Evolutionary conservation across 1,284 basidiomycete genomes (phyloP), one percentile per base, ranked within the genome.

Genomic region (Tilletia setariae): DNA sequence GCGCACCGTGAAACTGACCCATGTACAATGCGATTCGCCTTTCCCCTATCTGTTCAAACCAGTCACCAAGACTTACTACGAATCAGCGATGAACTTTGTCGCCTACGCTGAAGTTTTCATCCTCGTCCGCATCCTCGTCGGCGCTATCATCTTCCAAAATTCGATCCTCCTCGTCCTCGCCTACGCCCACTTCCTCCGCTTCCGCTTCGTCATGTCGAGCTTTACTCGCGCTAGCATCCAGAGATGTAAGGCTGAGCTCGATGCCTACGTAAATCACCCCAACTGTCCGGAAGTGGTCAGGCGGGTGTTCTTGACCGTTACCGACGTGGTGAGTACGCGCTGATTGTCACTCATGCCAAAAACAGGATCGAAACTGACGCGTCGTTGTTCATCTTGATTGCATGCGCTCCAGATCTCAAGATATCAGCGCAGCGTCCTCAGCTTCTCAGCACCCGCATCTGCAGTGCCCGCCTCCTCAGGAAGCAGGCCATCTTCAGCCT

Each of bases 31-130:
- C 35, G 35, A 4, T 40, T 40, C n/a, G n/a, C n/a, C 11, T 40
- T 6, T 53, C 21, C 21, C 70, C 66, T 47, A 65, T 21, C 44
- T 69, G 75, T 6, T 23, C 3, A 53, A 19, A 11, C 35, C 11
- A 81, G 81, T 83, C 68, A 82, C 82, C 68, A 73, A 76, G 32
- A 82, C 82, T 69, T 82, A 83, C 70, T 82, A 83, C 72, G 80
- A 82, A 67, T 79, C 78, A 9, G 81, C 80, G n/a, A 83, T 83
- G 82, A 76, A 77, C 63, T 79, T 82, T 43, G 82, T 83, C 21
- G 79, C 82, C 9, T 81, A 82, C 63, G 74, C 80, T 28, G 82
- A 83, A 62, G 74, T 82, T 1, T 74, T 78, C 47, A 82, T 83
- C 66, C 79, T 82, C 67, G 76, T 75, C 19, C 74, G 82, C 8